Base-by-base conservation (phyloP, 176 grass and related monocot species). In the Bromus sterilis region DNA sequence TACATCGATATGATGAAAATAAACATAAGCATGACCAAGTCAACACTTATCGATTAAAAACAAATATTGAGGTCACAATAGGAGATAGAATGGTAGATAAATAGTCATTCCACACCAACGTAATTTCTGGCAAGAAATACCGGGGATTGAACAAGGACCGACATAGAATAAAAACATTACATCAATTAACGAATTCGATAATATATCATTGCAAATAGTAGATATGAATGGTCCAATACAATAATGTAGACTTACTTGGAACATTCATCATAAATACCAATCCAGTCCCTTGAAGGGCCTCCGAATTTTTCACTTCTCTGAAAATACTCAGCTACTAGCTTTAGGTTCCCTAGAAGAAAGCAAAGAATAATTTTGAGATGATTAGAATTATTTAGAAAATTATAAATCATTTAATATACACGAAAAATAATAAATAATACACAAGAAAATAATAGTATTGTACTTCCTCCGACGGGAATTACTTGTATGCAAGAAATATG, bases 211-310 rank as follows among this genome's bases (percentile, higher is more conserved):
- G 42, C 32, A 40, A 69, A 51, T 32, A 43, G 33, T 53, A 70
- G 26, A 83, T 51, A 49, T 30, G 73, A 44, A 69, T 41, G n/a
- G 35, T 77, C 37, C 32, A 75, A 68, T 14, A 81, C 53, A 16
- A 78, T 9, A n/a, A 71, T 78, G 21, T 75, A 20, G 80, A 81
- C 87, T 97, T 89, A 94, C 95, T 94, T 98, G 29, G 95, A 98
- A 79, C 95, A 98, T 94, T 98, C 95, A 63, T 98, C 92, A 88
- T 98, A 94, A 85, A 98, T 93, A 58, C 88, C 92, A 81, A 94
- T 91, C 95, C 95, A 98, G 77, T 98, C 90, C 82, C 92, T 92
- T 82, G 92, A 88, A 80, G 95, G 95, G 71, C 95, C 90, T 62
- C 95, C 95, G 26, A 98, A 74, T 78, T 84, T 86, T 74, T 94